Conservation (phyloP, 495 filamentous ascomycete species). For the Aspergillus diversus region DNA sequence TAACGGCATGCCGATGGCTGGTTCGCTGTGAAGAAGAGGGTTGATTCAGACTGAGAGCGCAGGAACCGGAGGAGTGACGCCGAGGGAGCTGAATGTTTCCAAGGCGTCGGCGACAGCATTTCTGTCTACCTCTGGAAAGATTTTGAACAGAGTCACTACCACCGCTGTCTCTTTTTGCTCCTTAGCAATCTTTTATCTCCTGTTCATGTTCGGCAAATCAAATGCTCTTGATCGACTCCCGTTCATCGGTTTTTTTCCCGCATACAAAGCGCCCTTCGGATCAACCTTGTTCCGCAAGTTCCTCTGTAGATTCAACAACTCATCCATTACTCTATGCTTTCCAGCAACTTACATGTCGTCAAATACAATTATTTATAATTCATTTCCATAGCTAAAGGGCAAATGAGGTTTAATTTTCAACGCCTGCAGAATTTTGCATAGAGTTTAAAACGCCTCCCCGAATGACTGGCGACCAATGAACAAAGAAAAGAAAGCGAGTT, state of each 20-base stretch:
- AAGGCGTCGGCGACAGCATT: slow-evolving; percentile 44
- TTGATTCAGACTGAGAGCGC: slow-evolving; percentile 59
- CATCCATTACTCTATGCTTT: neutral
- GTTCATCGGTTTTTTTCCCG: slow-evolving; percentile 16
- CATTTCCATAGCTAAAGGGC: neutral
- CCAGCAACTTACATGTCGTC: neutral
- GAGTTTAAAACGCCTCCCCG: slow-evolving; percentile 14
- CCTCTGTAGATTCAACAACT: neutral
- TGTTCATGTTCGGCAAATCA: neutral
- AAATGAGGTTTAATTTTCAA: slow-evolving; percentile 2
- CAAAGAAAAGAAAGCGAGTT: slow-evolving; percentile 8
- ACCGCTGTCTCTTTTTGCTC: slow-evolving; percentile 11
- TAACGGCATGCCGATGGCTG: slow-evolving; percentile 34
- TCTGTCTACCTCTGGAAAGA: slow-evolving; percentile 23
- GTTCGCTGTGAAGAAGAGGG: slow-evolving; percentile 53
- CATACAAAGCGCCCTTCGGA: slow-evolving; percentile 17
- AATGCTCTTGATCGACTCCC: slow-evolving; percentile 7
- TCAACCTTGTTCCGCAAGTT: slow-evolving; percentile 23
- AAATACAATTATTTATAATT: neutral
- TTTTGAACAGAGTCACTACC: slow-evolving; percentile 12
- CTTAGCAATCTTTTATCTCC: neutral
- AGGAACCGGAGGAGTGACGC: slow-evolving; percentile 63
- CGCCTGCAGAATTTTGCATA: slow-evolving; percentile 15
- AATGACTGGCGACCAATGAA: slow-evolving; percentile 20
- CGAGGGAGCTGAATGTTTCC: slow-evolving; percentile 57